Evolutionary conservation across 192 early-diverging fungal genomes (phyloP).

Genomic region (Kappamyces sp.): DNA sequence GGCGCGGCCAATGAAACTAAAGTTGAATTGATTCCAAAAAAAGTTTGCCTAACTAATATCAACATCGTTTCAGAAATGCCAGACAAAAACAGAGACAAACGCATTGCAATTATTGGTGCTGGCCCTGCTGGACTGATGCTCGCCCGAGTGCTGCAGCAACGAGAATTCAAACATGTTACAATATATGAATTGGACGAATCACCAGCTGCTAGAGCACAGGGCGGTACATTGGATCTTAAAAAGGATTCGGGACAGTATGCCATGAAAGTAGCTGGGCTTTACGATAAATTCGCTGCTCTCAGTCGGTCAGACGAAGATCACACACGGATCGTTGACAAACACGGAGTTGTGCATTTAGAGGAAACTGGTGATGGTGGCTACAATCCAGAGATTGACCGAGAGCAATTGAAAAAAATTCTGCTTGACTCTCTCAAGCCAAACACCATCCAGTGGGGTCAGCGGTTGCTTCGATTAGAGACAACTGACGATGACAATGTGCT

Average conservation of each 20-base stretch:
- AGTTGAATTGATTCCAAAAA: too few relatives aligned
- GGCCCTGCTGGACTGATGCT: constrained; percentile 46
- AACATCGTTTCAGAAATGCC: too few relatives aligned
- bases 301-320: constrained; percentile 34
- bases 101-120: constrained; percentile 44
- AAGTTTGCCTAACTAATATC: too few relatives aligned
- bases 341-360: constrained; percentile 18
- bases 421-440: constrained; percentile 30
- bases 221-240: constrained; percentile 46
- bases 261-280: constrained; percentile 26
- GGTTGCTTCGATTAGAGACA: not conserved
- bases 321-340: constrained; percentile 26
- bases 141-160: constrained; percentile 37
- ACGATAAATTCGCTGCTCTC: constrained; percentile 22
- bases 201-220: constrained; percentile 29
- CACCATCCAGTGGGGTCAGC: constrained; percentile 32
- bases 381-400: constrained; percentile 45
- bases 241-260: constrained; percentile 35
- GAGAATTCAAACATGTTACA: constrained; percentile 13
- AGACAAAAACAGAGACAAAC: too few relatives aligned
- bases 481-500: constrained; percentile 16
- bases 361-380: constrained; percentile 17
- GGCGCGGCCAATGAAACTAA: too few relatives aligned
- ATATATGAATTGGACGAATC: constrained; percentile 40
- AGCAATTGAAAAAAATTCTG: constrained; percentile 32